These are phyloP conservation scores for Ophiosphaerella herpotricha DNA, from an alignment of 2,329 filamentous ascomycete genomes.

Conservation along the genomic window DNA sequence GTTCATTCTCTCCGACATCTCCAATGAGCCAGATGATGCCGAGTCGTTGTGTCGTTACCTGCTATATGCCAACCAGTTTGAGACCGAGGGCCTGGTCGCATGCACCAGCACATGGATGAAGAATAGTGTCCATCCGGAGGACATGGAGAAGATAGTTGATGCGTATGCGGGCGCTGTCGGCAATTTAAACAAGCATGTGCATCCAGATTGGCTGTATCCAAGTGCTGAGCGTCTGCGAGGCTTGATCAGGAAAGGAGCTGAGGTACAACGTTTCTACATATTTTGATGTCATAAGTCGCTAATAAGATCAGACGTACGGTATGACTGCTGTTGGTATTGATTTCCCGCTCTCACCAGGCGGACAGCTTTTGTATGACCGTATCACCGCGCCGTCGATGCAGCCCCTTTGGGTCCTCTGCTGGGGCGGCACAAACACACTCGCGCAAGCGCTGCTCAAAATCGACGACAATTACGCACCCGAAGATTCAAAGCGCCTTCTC, in stretches of 20 bases:
- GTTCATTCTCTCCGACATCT: constrained; percentile 48
- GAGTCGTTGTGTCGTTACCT: constrained; percentile 46
- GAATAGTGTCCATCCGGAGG: constrained; percentile 38
- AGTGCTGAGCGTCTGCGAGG: constrained; percentile 28
- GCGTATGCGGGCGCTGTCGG: constrained; percentile 42
- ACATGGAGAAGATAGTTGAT: constrained; percentile 43
- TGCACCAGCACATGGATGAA: constrained; percentile 49
- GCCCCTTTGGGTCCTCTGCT: constrained; percentile 58
- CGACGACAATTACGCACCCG: constrained; percentile 35
- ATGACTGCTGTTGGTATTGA: constrained; percentile 43
- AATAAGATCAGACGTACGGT: constrained; percentile 39
- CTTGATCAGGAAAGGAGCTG: constrained; percentile 37
- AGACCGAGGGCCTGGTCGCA: constrained; percentile 47
- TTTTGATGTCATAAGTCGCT: not conserved
- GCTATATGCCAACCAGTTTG: constrained; percentile 45
- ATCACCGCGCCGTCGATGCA: constrained; percentile 46
- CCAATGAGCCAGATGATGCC: constrained; percentile 48
- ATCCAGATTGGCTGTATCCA: constrained; percentile 41
- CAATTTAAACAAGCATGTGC: constrained; percentile 56
- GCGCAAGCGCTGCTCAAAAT: constrained; percentile 55
- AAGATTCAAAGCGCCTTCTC: constrained; percentile 39
- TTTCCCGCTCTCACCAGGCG: constrained; percentile 49
- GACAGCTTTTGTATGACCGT: constrained; percentile 51
- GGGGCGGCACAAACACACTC: constrained; percentile 60
- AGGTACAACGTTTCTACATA: constrained; percentile 21